Percentiles rank a stretch among this genome's conserved stretches.
phyloP scores from a whole-genome alignment of 169 alveolate species.

The Plasmodium reichenowi region DNA sequence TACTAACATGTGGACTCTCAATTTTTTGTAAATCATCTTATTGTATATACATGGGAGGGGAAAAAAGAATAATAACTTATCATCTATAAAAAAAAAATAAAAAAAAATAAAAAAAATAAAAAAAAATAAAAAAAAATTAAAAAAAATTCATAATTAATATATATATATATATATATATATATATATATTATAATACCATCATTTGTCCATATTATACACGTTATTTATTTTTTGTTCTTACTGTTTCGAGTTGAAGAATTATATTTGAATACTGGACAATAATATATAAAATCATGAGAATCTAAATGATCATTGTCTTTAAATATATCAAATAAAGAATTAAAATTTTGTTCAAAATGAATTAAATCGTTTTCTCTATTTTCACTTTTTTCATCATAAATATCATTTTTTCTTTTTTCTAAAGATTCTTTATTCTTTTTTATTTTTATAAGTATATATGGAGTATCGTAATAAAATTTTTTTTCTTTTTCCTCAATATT shows the following conservation, averaged over 20 bases:
- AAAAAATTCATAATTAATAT: neutral
- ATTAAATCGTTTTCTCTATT: neutral
- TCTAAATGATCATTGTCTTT: constrained; percentile 31
- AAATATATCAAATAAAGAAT: constrained; percentile 22
- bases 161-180: neutral
- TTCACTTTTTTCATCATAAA: constrained; percentile 11
- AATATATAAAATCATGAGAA: constrained; percentile 20
- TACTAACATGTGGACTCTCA: constrained; percentile 67
- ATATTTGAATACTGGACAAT: constrained; percentile 50
- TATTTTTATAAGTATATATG: constrained; percentile 50
- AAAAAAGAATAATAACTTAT: constrained; percentile 30
- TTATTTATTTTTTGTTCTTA: constrained; percentile 9
- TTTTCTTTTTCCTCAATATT: constrained; percentile 16
- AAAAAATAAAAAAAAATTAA: constrained; percentile 21
- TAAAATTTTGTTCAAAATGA: neutral
- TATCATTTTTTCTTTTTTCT: neutral
- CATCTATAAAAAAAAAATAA: constrained; percentile 14
- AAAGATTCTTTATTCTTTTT: constrained; percentile 42
- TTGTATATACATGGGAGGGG: constrained; percentile 58
- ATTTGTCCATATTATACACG: neutral
- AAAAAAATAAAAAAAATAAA: no score
- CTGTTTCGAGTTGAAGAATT: constrained; percentile 28
- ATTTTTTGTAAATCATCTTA: constrained; percentile 68
- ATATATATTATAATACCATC: neutral
- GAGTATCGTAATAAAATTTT: constrained; percentile 49